Evolutionary conservation across 2,329 filamentous ascomycete species (phyloP).

Genomic region (Ophiostoma sp.): DNA sequence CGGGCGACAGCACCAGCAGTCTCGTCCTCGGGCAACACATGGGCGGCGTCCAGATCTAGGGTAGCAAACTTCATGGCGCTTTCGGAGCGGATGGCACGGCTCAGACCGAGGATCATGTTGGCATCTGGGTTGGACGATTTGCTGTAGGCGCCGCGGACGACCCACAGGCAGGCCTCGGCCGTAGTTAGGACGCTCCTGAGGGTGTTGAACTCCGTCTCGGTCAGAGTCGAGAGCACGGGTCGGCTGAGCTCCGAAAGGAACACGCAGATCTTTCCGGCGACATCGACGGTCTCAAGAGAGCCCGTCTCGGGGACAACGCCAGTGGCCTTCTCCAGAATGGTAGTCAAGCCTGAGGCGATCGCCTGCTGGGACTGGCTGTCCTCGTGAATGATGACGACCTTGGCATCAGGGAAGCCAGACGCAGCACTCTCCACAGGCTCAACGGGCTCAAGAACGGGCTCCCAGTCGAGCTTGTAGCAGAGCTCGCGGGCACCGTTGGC

Average conservation of each 20-base stretch:
- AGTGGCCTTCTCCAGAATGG: not conserved
- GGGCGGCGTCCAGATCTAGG: conserved; percentile 26
- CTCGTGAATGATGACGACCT: conserved; percentile 21
- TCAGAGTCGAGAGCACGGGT: conserved; percentile 29
- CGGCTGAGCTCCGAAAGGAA: conserved; percentile 29
- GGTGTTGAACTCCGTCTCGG: conserved; percentile 23
- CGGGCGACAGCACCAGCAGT: not conserved
- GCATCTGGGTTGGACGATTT: conserved; percentile 24
- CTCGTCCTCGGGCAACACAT: not conserved
- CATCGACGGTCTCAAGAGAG: conserved; percentile 24
- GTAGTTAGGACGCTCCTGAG: conserved; percentile 24
- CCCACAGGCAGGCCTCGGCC: conserved; percentile 27
- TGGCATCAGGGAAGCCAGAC: conserved; percentile 29
- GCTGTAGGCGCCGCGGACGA: conserved; percentile 24
- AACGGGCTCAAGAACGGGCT: conserved; percentile 26
- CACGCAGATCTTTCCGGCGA: conserved; percentile 28
- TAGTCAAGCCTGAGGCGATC: conserved; percentile 18
- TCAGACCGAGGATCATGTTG: conserved; percentile 27
- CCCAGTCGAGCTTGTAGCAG: conserved; percentile 19
- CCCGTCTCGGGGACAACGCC: not conserved
- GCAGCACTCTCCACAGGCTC: conserved; percentile 1
- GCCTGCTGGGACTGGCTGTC: conserved; percentile 22
- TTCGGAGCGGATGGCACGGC: conserved; percentile 27
- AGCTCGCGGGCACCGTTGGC: not conserved
- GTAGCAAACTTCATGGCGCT: conserved; percentile 24